Conservation (phyloP, 306 rosid species). For the cucumber (Cucumis sativus) region DNA sequence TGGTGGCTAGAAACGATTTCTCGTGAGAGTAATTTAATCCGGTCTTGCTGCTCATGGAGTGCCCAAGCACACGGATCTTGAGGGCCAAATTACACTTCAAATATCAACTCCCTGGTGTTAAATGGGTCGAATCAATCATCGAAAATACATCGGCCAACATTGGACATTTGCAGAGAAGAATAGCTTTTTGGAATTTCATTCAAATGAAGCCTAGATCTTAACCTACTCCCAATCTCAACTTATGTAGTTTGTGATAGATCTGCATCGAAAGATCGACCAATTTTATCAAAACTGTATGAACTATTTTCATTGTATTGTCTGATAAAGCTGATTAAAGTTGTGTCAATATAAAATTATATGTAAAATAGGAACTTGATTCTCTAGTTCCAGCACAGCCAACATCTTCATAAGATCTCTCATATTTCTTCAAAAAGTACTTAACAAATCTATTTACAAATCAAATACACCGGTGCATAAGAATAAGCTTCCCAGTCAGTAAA, state of each 20-base stretch:
- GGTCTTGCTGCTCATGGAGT: slow-evolving; percentile 7
- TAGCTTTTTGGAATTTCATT: background rate
- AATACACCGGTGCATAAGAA: background rate
- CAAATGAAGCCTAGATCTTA: background rate
- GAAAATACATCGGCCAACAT: background rate
- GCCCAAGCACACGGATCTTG: background rate
- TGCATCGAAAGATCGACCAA: background rate
- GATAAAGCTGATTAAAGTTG: background rate
- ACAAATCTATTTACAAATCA: background rate
- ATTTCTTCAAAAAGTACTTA: background rate
- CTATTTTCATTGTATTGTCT: background rate
- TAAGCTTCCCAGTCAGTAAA: background rate
- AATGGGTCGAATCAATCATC: background rate
- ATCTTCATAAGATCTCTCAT: background rate
- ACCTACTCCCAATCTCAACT: background rate
- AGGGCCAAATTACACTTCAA: background rate
- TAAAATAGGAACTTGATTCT: background rate
- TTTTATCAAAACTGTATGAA: background rate
- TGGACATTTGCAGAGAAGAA: background rate
- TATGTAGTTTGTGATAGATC: background rate
- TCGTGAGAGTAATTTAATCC: background rate
- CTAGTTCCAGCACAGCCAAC: background rate
- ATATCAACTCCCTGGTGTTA: background rate
- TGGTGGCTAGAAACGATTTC: background rate
- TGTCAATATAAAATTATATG: background rate